These are phyloP conservation scores for Solanum habrochaites DNA, from an alignment of 257 asterid species.

Conservation along the genomic window DNA sequence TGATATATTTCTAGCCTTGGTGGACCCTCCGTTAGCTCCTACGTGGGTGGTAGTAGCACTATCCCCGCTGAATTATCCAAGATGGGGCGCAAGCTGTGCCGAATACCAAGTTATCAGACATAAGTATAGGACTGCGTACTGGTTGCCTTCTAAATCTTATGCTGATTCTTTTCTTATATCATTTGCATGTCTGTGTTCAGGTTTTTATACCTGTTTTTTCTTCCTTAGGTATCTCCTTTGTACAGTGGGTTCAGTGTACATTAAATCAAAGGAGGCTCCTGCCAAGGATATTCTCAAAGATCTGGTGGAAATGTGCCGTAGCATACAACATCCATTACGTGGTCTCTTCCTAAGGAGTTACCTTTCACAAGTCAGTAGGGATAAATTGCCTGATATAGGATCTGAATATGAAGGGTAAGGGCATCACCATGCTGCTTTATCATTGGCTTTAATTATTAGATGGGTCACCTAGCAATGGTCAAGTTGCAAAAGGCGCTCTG, in stretches of 20 bases:
- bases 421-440: neutral
- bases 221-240: constrained; percentile 77
- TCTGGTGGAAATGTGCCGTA: constrained; percentile 98
- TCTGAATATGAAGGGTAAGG: constrained; percentile 98
- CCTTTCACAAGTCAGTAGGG: constrained; percentile 96
- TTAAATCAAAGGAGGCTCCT: constrained; percentile 97
- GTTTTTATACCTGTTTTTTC: constrained; percentile 11
- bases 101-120: neutral
- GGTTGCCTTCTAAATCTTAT: neutral
- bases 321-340: constrained; percentile 91
- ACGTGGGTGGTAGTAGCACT: neutral
- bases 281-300: constrained; percentile 96
- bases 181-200: neutral
- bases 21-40: neutral
- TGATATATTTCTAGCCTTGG: neutral
- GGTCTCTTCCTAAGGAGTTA: constrained; percentile 96
- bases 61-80: neutral
- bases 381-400: constrained; percentile 91
- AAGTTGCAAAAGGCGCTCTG: neutral
- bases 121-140: neutral
- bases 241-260: constrained; percentile 92
- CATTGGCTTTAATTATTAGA: neutral
- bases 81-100: neutral
- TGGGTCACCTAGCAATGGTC: neutral
- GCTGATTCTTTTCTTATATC: neutral